Base-by-base conservation (phyloP, 2,329 filamentous ascomycete genomes). In the Stagonosporopsis tanaceti region DNA sequence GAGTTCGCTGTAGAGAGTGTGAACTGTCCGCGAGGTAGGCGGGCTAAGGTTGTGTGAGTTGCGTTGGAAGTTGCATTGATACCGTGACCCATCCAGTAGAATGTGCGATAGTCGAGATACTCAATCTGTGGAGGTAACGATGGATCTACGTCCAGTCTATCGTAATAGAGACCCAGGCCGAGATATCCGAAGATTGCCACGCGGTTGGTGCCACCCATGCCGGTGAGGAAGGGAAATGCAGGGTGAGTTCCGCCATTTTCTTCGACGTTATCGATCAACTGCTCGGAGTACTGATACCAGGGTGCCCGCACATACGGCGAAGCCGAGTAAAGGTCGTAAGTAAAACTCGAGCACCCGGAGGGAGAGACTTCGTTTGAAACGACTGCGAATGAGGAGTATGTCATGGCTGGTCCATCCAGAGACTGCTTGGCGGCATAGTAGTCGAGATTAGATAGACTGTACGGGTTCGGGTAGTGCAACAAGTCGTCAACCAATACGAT, bases 381-480 rank as follows among this genome's bases (percentile, higher is more conserved):
- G 45, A 90, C 84, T 44, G 85, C 85, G 73, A 89, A 90, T 9
- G 89, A 85, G 9, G 86, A 86, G 72, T 89, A 91, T 1, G 89
- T 91, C 89, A 91, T 91, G 3, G 85, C 89, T 1, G 89, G 89
- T 0, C 89, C 89, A 62, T 89, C 82, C 1, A 83, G 77, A 1
- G 87, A 89, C 73, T 91, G 88, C 52, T 87, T 88, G 41, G 85
- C 85, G 4, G 89, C 87, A 66, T 91, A 90, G 67, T 89, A 91
- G 64, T 90, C 86, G 20, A 90, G 74, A 62, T 90, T 85, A 28
- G 78, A 80, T 44, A 85, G 71, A 14, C 81, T 82, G 63, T 84
- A 80, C 40, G 85, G 83, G 46, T 84, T 79, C 4, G 82, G 81
- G 61, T 85, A 90, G 53, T 84, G 82, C 2, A 90, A 72, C 2